phyloP scores from a whole-genome alignment of 108 stramenopile genomes.

The Fistulifera solaris region DNA sequence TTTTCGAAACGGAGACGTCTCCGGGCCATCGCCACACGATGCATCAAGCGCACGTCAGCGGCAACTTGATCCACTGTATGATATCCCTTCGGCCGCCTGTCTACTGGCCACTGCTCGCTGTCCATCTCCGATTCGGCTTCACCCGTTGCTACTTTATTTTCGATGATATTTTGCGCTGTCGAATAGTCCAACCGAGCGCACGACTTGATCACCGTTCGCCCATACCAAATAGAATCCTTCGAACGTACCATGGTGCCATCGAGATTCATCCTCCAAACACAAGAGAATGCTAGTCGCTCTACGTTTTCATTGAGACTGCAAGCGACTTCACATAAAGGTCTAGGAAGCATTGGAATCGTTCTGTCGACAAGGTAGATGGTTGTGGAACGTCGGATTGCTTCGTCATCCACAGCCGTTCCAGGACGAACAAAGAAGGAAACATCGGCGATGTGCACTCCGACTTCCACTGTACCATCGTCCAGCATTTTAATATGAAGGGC shows the following conservation, averaged over 20 bases:
- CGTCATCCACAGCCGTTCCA: conserved; percentile 75
- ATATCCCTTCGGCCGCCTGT: conserved; percentile 74
- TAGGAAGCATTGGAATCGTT: conserved; percentile 88
- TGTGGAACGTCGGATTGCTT: conserved; percentile 85
- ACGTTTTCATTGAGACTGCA: conserved; percentile 94
- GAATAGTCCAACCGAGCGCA: conserved; percentile 92
- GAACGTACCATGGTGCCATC: conserved; percentile 75
- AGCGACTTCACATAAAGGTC: conserved; percentile 85
- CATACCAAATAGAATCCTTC: conserved; percentile 81
- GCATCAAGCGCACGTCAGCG: conserved; percentile 80
- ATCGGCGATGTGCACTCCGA: conserved; percentile 98
- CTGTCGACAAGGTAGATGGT: conserved; percentile 94
- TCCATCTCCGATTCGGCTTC: conserved; percentile 39
- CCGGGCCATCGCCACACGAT: conserved; percentile 78
- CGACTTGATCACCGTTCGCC: conserved; percentile 86
- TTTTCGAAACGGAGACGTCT: conserved; percentile 71
- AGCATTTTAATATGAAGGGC: conserved; percentile 77
- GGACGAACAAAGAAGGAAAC: conserved; percentile 88
- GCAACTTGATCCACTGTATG: conserved; percentile 81
- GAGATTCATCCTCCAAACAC: conserved; percentile 89
- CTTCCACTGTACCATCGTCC: conserved; percentile 61
- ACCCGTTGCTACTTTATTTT: conserved; percentile 54
- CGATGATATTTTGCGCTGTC: conserved; percentile 94
- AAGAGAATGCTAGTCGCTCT: conserved; percentile 90
- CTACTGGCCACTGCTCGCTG: conserved; percentile 65